Evolutionary conservation across 2,329 filamentous ascomycete genomes (phyloP).

Genomic region (Proliferodiscus dingleyae): DNA sequence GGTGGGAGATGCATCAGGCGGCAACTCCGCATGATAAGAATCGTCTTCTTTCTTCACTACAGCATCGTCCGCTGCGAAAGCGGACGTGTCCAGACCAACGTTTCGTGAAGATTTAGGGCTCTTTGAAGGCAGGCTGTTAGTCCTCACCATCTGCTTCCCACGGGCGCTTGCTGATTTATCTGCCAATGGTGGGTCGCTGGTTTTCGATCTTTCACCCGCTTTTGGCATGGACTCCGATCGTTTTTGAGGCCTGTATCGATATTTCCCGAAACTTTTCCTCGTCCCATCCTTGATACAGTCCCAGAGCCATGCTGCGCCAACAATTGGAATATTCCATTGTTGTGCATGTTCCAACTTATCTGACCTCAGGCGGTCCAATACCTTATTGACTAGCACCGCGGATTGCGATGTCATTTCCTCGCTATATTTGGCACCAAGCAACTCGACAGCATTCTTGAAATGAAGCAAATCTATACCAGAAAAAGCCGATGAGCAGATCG

Average conservation of each 20-base stretch:
- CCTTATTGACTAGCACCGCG: conserved; percentile 66
- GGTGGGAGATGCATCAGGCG: conserved; percentile 8
- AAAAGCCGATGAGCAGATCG: conserved; percentile 78
- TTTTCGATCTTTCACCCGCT: conserved; percentile 3
- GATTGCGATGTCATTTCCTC: conserved; percentile 67
- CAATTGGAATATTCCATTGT: conserved; percentile 74
- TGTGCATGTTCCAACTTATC: conserved; percentile 78
- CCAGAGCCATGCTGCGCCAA: conserved; percentile 80
- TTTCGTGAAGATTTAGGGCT: conserved; percentile 7
- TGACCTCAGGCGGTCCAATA: conserved; percentile 46
- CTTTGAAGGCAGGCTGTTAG: conserved; percentile 10
- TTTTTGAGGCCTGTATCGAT: conserved; percentile 34
- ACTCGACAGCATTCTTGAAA: conserved; percentile 67
- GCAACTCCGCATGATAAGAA: conserved; percentile 1
- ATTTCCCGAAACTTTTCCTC: conserved; percentile 43
- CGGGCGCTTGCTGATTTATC: conserved; percentile 11
- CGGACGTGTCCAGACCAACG: conserved; percentile 16
- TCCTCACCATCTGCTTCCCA: background rate
- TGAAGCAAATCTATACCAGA: conserved; percentile 80
- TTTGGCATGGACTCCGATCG: conserved; percentile 19
- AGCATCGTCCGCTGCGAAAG: conserved; percentile 14
- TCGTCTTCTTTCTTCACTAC: conserved; percentile 11
- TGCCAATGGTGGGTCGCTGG: conserved; percentile 1
- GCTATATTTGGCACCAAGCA: conserved; percentile 77
- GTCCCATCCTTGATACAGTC: conserved; percentile 62